These are phyloP conservation scores for Rhodotorula paludigena DNA, from an alignment of 768 basidiomycete genomes.

Conservation along the genomic window DNA sequence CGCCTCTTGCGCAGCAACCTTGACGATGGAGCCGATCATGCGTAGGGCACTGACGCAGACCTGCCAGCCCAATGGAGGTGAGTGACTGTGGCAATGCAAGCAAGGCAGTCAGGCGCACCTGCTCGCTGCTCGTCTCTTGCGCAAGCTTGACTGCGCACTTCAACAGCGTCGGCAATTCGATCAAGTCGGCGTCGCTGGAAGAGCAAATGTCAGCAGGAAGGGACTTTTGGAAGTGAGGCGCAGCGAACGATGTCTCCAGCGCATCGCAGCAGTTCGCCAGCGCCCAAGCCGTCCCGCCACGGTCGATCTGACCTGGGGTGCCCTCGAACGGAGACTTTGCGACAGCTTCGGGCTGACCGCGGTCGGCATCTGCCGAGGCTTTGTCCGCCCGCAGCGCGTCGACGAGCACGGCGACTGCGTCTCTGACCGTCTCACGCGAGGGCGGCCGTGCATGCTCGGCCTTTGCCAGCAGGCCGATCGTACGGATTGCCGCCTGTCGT, in stretches of 20 bases:
- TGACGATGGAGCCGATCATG: conserved; percentile 22
- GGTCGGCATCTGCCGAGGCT: no score
- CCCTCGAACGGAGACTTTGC: no score
- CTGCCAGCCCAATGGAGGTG: not conserved
- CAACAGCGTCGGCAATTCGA: not conserved
- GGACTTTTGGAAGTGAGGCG: not conserved
- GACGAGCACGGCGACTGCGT: not conserved
- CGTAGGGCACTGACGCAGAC: conserved; percentile 5
- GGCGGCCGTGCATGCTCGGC: not conserved
- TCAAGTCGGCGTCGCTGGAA: not conserved
- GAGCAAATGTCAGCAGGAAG: not conserved
- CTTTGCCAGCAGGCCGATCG: conserved; percentile 2
- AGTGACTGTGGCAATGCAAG: not conserved
- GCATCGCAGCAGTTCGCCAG: conserved; percentile 24
- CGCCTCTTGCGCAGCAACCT: not conserved
- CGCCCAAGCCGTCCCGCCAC: conserved; percentile 5
- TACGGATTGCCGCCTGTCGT: not conserved
- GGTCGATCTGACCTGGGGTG: not conserved
- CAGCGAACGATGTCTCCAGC: not conserved
- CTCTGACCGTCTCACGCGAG: no score
- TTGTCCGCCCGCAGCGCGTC: not conserved
- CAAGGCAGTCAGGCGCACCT: not conserved
- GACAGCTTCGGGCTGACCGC: no score
- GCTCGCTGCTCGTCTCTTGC: not conserved
- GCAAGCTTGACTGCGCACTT: not conserved